Evolutionary conservation across 805 yeast genomes (phyloP).

Genomic region (Candida rishiriensis): DNA sequence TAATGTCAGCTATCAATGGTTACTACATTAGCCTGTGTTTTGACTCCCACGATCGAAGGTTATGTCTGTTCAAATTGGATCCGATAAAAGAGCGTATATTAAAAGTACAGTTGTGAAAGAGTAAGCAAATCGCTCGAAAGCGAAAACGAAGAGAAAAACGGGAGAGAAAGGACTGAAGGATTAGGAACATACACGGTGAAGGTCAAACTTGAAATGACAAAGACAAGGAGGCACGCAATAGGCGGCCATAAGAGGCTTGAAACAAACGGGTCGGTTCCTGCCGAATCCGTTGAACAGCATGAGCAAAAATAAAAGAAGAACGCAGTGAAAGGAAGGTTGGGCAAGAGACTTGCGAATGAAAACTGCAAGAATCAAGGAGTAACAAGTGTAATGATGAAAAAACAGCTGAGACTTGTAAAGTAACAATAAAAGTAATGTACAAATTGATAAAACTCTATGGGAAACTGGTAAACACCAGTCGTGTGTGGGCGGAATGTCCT

Average conservation of each 20-base stretch:
- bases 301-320: neutral
- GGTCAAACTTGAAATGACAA: neutral
- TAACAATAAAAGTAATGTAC: constrained; percentile 4
- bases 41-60: too few relatives aligned
- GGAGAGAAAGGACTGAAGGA: neutral
- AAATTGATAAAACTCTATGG: constrained; percentile 1
- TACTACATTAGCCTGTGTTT: too few relatives aligned
- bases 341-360: neutral
- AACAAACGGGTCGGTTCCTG: neutral
- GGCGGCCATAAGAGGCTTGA: neutral
- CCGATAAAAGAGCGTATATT: neutral
- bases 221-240: constrained; percentile 2
- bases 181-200: neutral
- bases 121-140: neutral
- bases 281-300: neutral
- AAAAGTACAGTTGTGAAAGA: neutral
- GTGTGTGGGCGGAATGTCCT: too few relatives aligned
- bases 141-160: neutral
- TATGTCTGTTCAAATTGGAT: too few relatives aligned
- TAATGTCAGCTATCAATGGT: neutral
- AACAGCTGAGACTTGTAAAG: neutral
- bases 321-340: neutral
- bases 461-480: too few relatives aligned
- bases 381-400: neutral
- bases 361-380: constrained; percentile 1